Evolutionary conservation across 768 basidiomycete genomes (phyloP).

Genomic region (Phylloporus arenicola): DNA sequence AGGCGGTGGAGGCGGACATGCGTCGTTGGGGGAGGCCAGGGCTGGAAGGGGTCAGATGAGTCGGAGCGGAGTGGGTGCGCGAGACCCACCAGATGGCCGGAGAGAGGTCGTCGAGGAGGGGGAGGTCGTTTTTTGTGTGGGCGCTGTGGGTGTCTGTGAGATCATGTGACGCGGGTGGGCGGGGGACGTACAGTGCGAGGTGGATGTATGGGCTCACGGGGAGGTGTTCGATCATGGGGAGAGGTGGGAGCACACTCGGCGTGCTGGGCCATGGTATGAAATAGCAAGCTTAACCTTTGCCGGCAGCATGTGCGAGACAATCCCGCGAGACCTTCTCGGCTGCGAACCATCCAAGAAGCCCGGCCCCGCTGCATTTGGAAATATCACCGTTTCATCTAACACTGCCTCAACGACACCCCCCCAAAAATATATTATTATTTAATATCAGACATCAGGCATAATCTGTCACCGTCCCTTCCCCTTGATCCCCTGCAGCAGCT

Average conservation of each 20-base stretch:
- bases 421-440: constrained; percentile 2
- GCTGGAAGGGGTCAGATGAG: constrained; percentile 30
- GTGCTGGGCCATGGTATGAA: constrained; percentile 14
- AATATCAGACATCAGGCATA: constrained; percentile 23
- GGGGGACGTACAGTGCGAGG: constrained; percentile 43
- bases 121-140: constrained; percentile 38
- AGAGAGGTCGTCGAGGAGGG: constrained; percentile 44
- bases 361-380: constrained; percentile 10
- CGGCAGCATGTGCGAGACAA: constrained; percentile 29
- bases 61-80: constrained; percentile 10
- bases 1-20: constrained; percentile 74
- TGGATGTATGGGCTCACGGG: constrained; percentile 56
- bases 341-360: constrained; percentile 32
- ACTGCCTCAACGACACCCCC: constrained; percentile 4
- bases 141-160: constrained; percentile 22
- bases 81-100: constrained; percentile 43
- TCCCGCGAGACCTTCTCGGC: constrained; percentile 32
- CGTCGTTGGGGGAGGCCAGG: constrained; percentile 54
- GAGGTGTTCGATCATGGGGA: constrained; percentile 54
- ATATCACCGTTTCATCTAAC: not conserved
- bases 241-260: constrained; percentile 1
- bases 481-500: constrained; percentile 56
- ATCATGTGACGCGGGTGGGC: constrained; percentile 3
- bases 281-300: constrained; percentile 33
- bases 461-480: constrained; percentile 35